Percentiles rank a stretch among this genome's conserved stretches.
phyloP scores from a whole-genome alignment of 1,139 yeast genomes.

The Starmera stellimalicola region DNA sequence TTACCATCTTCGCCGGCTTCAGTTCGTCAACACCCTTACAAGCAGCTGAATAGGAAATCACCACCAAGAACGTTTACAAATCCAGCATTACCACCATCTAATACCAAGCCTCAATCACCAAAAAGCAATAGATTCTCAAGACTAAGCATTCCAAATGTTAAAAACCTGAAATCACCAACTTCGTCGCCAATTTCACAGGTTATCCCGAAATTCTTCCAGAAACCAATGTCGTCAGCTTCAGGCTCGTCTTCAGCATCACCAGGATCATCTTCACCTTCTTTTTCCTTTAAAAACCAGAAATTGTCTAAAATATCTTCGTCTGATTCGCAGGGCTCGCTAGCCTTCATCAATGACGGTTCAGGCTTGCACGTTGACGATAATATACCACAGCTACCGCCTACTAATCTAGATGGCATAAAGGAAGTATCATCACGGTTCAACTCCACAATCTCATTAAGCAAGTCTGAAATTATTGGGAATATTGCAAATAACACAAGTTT shows the following conservation, averaged over 20 bases:
- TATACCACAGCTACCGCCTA: too few species aligned
- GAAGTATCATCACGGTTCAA: too few species aligned
- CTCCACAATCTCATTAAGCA: too few species aligned
- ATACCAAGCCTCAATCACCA: constrained; percentile 1
- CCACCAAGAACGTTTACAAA: constrained; percentile 2
- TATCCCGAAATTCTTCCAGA: constrained; percentile 13
- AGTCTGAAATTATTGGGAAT: too few species aligned
- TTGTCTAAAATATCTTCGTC: constrained; percentile 11
- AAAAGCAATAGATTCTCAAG: background rate
- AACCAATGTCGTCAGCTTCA: too few species aligned
- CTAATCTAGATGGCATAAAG: too few species aligned
- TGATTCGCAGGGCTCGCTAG: constrained; percentile 9
- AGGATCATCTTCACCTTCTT: too few species aligned
- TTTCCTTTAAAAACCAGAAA: constrained; percentile 1
- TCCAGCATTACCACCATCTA: constrained; percentile 1
- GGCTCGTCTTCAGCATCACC: too few species aligned
- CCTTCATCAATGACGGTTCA: constrained; percentile 17
- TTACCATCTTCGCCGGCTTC: background rate
- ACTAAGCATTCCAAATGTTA: background rate
- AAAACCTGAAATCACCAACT: background rate
- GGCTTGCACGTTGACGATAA: too few species aligned
- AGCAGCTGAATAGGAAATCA: constrained; percentile 2
- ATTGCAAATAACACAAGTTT: too few species aligned
- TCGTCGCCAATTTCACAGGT: constrained; percentile 15
- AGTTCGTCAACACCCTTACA: background rate